Percentiles rank a stretch among this genome's conserved stretches.
Evolutionary conservation across 2,329 filamentous ascomycete genomes (phyloP).

Genomic region (Chaetomium sp.): DNA sequence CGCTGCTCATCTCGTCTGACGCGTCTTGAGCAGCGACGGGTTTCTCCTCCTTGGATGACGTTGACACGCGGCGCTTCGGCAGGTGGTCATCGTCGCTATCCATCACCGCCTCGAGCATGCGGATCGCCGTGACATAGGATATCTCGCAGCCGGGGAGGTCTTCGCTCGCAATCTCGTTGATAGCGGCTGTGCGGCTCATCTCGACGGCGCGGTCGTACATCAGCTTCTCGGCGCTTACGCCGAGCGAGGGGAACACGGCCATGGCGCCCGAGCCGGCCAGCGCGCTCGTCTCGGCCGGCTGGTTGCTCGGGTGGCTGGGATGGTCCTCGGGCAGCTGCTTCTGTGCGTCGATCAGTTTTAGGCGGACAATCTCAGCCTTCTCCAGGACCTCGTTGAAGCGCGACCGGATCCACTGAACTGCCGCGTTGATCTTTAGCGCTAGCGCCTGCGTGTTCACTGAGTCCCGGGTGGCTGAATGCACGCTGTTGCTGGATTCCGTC

Average conservation of each 20-base stretch:
- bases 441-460: slow-evolving; percentile 52
- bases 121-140: slow-evolving; percentile 88
- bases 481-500: slow-evolving; percentile 56
- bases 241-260: slow-evolving; percentile 80
- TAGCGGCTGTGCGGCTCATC: slow-evolving; percentile 92
- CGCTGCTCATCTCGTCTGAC: slow-evolving; percentile 59
- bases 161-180: slow-evolving; percentile 92
- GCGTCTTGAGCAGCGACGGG: slow-evolving; percentile 44
- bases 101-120: slow-evolving; percentile 91
- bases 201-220: slow-evolving; percentile 98
- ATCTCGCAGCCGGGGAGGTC: slow-evolving; percentile 87
- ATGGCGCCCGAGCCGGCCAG: slow-evolving; percentile 68
- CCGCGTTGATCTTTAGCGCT: slow-evolving; percentile 78
- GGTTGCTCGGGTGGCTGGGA: slow-evolving; percentile 81
- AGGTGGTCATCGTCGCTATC: slow-evolving; percentile 72
- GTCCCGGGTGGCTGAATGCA: slow-evolving; percentile 45
- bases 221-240: slow-evolving; percentile 90
- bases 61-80: slow-evolving; percentile 43
- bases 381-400: slow-evolving; percentile 97
- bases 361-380: slow-evolving; percentile 91
- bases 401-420: slow-evolving; percentile 91
- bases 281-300: slow-evolving; percentile 60
- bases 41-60: slow-evolving; percentile 48
- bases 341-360: slow-evolving; percentile 85
- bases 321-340: slow-evolving; percentile 81